Evolutionary conservation across 2,329 filamentous ascomycete species (phyloP).

Genomic region (Aspergillus sp.): DNA sequence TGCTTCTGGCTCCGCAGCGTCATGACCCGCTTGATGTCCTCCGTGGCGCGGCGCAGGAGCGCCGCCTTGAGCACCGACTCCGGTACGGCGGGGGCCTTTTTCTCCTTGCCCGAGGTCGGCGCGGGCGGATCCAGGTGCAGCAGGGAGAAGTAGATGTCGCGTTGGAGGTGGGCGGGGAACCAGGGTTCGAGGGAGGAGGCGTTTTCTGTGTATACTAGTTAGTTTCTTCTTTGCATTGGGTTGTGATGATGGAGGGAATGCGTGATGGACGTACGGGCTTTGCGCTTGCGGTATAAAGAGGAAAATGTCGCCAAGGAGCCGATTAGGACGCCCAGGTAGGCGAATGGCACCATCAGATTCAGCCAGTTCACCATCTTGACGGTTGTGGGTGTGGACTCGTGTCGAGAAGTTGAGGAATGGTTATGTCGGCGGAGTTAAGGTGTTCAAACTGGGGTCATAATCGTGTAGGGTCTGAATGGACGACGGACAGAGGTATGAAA

Average conservation of each 20-base stretch:
- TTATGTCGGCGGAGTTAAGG: neutral
- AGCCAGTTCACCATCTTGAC: conserved; percentile 67
- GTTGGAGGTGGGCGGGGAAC: conserved; percentile 87
- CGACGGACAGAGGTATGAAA: neutral
- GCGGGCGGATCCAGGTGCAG: conserved; percentile 68
- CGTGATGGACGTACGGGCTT: conserved; percentile 63
- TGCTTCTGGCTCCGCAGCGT: conserved; percentile 85
- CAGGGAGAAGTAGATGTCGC: conserved; percentile 91
- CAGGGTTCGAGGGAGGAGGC: conserved; percentile 86
- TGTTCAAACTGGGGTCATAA: conserved; percentile 6
- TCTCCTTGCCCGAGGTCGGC: conserved; percentile 49
- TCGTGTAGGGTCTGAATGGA: neutral
- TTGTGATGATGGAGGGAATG: neutral
- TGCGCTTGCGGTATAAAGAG: conserved; percentile 86
- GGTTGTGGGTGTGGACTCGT: conserved; percentile 14
- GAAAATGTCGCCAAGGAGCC: conserved; percentile 91
- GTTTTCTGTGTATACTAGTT: conserved; percentile 54
- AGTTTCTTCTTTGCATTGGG: conserved; percentile 9
- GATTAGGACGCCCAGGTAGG: conserved; percentile 83
- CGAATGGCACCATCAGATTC: conserved; percentile 79
- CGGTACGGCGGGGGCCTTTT: conserved; percentile 69
- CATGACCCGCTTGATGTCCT: conserved; percentile 90
- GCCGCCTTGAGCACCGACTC: conserved; percentile 85
- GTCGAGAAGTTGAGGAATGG: neutral
- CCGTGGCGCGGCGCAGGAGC: conserved; percentile 80